Evolutionary conservation across 495 filamentous ascomycete species (phyloP).

Genomic region (Talaromyces adpressus): DNA sequence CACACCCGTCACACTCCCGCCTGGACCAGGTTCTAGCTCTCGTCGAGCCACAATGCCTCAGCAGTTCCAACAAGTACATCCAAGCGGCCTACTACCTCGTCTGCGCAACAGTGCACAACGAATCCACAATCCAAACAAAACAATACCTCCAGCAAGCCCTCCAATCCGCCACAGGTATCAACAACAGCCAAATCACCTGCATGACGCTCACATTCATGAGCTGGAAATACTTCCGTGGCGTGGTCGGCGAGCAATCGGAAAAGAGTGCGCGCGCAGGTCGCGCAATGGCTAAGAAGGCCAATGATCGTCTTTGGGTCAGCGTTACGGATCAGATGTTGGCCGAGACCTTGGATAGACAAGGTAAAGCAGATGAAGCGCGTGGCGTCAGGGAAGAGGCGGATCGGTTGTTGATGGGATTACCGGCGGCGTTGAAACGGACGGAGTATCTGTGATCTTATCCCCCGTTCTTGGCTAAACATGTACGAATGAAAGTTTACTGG

Average conservation of each 20-base stretch:
- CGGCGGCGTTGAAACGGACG: slow-evolving; percentile 31
- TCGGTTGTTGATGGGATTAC: slow-evolving; percentile 35
- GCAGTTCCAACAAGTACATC: slow-evolving; percentile 65
- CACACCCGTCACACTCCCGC: slow-evolving; percentile 39
- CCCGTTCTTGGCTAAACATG: not conserved
- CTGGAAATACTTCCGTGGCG: slow-evolving; percentile 72
- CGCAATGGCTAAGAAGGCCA: slow-evolving; percentile 65
- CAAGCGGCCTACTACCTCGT: slow-evolving; percentile 73
- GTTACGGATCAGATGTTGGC: slow-evolving; percentile 76
- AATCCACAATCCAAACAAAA: slow-evolving; percentile 67
- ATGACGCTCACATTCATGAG: slow-evolving; percentile 84
- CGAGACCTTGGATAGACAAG: slow-evolving; percentile 65
- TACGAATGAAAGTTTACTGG: not conserved
- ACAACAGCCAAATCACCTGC: slow-evolving; percentile 66
- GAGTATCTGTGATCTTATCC: not conserved
- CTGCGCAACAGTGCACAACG: slow-evolving; percentile 55
- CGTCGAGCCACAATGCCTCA: slow-evolving; percentile 59
- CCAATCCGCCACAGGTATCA: slow-evolving; percentile 45
- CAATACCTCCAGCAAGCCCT: slow-evolving; percentile 62
- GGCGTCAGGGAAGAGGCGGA: slow-evolving; percentile 35
- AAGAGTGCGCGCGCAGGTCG: slow-evolving; percentile 74
- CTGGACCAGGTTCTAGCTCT: slow-evolving; percentile 49
- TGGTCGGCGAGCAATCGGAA: slow-evolving; percentile 83
- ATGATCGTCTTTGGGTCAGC: slow-evolving; percentile 77
- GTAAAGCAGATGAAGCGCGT: slow-evolving; percentile 55